Percentiles rank a stretch among this genome's conserved stretches.
Conservation (phyloP, 805 yeast genomes). For the Maudiozyma saulgeensis region DNA sequence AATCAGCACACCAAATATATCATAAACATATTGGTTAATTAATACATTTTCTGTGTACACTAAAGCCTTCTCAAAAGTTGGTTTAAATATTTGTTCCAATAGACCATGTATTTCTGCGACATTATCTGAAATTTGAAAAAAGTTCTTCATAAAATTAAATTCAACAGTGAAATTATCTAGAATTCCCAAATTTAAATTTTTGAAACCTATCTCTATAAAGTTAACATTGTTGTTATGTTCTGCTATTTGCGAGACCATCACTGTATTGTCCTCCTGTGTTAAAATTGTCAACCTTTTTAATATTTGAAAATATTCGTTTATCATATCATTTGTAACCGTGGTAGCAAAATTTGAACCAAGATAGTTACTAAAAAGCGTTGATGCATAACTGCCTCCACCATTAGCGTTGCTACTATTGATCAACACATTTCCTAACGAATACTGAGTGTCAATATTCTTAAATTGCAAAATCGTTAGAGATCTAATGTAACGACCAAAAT, state of each 20-base stretch:
- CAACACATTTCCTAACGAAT: conserved; percentile 43
- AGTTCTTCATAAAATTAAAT: conserved; percentile 60
- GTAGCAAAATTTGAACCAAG: conserved; percentile 12
- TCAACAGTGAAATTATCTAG: conserved; percentile 73
- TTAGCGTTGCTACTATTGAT: conserved; percentile 10
- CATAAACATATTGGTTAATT: conserved; percentile 37
- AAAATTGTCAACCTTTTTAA: conserved; percentile 55
- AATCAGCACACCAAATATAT: conserved; percentile 68
- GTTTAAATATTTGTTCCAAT: conserved; percentile 43
- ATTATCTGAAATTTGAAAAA: conserved; percentile 46
- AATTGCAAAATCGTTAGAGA: conserved; percentile 58
- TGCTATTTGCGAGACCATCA: conserved; percentile 75
- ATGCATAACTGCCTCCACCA: conserved; percentile 8
- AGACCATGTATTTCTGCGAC: conserved; percentile 35
- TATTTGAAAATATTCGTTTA: conserved; percentile 48
- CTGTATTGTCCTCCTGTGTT: conserved; percentile 46
- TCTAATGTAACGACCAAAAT: conserved; percentile 67
- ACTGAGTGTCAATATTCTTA: conserved; percentile 44
- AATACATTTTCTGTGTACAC: conserved; percentile 37
- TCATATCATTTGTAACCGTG: conserved; percentile 16
- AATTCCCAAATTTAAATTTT: conserved; percentile 63
- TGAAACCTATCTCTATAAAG: conserved; percentile 64
- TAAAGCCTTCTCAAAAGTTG: conserved; percentile 42
- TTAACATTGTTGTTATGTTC: conserved; percentile 61
- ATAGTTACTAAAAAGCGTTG: conserved; percentile 22